Conservation (phyloP, 2,329 filamentous ascomycete genomes). For the Stachybotrys chlorohalonatus region DNA sequence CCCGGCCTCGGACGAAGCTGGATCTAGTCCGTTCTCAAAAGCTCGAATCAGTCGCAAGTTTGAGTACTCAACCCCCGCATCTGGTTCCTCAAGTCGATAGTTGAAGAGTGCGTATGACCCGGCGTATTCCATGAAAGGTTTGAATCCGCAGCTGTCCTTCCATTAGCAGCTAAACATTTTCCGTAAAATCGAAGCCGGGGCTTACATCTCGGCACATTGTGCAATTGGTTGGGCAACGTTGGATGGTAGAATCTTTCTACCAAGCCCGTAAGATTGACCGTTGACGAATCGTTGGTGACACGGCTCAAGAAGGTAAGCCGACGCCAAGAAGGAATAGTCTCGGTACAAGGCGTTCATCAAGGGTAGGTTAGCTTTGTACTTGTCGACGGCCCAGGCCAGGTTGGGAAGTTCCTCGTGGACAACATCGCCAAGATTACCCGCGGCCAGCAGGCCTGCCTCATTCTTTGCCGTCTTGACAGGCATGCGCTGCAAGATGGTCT, state of each 20-base stretch:
- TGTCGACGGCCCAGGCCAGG: constrained; percentile 63
- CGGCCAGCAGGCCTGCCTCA: constrained; percentile 67
- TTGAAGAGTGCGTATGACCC: constrained; percentile 62
- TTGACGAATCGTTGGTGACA: constrained; percentile 69
- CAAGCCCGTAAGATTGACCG: constrained; percentile 70
- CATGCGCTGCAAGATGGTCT: constrained; percentile 66
- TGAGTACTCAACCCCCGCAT: constrained; percentile 47
- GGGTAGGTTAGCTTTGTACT: constrained; percentile 63
- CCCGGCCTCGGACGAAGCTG: constrained; percentile 80
- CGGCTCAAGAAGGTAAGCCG: constrained; percentile 82
- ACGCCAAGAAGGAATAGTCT: constrained; percentile 86
- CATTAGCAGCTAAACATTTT: background rate
- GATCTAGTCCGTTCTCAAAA: constrained; percentile 84
- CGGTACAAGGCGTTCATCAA: constrained; percentile 80
- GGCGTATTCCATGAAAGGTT: constrained; percentile 48
- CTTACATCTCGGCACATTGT: constrained; percentile 77
- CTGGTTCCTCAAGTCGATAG: constrained; percentile 51
- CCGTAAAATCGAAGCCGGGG: constrained; percentile 11
- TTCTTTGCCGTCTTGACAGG: constrained; percentile 70
- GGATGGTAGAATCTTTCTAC: constrained; percentile 61
- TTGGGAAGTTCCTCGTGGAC: constrained; percentile 69
- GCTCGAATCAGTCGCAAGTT: constrained; percentile 80
- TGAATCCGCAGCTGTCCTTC: constrained; percentile 53
- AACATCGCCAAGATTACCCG: constrained; percentile 63
- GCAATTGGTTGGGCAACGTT: constrained; percentile 75